Evolutionary conservation across 768 basidiomycete species (phyloP).

Genomic region (Xerocomellus chrysenteron): DNA sequence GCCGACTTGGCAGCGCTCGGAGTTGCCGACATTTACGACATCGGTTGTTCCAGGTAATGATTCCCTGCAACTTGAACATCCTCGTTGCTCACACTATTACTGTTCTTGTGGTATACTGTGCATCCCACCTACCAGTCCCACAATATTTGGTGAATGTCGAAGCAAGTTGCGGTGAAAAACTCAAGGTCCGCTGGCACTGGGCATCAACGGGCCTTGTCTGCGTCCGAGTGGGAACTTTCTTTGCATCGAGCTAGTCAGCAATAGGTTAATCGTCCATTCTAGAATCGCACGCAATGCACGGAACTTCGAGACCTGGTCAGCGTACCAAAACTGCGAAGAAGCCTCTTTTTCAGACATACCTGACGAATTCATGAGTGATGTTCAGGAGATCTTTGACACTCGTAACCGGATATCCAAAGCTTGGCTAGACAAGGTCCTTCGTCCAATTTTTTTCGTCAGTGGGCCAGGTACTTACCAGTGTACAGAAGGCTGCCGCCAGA

Average conservation of each 20-base stretch:
- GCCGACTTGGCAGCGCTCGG: background rate
- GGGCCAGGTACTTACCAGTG: background rate
- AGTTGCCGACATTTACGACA: conserved; percentile 16
- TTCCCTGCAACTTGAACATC: conserved; percentile 4
- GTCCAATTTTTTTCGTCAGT: background rate
- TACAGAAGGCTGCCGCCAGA: conserved; percentile 7
- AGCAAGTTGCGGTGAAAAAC: conserved; percentile 9
- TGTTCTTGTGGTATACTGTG: background rate
- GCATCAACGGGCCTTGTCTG: conserved; percentile 40
- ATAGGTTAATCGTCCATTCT: conserved; percentile 3
- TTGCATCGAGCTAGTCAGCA: background rate
- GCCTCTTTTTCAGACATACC: conserved; percentile 48
- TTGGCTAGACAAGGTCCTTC: conserved; percentile 44
- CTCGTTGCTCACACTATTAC: background rate
- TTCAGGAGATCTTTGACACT: conserved; percentile 40
- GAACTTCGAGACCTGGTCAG: conserved; percentile 52
- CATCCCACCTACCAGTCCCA: background rate
- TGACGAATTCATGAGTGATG: conserved; percentile 34
- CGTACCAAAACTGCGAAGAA: conserved; percentile 49
- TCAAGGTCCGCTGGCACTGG: conserved; percentile 12
- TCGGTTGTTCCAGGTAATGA: background rate
- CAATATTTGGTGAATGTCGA: conserved; percentile 18
- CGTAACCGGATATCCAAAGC: conserved; percentile 35
- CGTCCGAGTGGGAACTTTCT: conserved; percentile 41
- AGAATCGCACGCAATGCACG: conserved; percentile 51